phyloP scores from a whole-genome alignment of 1,284 basidiomycete species.

The Ceratorhiza oryzae-sativae region DNA sequence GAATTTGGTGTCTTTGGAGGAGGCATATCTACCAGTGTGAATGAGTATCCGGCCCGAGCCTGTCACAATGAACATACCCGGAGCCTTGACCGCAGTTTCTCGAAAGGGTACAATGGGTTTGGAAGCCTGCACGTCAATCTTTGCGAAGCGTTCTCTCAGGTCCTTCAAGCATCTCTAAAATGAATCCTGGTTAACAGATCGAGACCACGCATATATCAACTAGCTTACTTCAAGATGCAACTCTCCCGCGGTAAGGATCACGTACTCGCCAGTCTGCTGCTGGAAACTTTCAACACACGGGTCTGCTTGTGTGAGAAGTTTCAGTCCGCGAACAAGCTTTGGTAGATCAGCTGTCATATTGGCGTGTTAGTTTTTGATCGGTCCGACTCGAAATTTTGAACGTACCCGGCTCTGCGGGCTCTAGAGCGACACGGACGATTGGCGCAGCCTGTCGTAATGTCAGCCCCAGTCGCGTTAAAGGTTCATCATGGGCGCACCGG shows the following conservation, averaged over 20 bases:
- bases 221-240: slow-evolving; percentile 86
- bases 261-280: slow-evolving; percentile 97
- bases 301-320: slow-evolving; percentile 92
- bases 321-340: slow-evolving; percentile 87
- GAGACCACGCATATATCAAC: slow-evolving; percentile 14
- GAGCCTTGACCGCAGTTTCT: slow-evolving; percentile 86
- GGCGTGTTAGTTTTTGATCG: background rate
- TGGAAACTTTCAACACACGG: slow-evolving; percentile 98
- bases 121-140: slow-evolving; percentile 90
- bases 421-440: slow-evolving; percentile 95
- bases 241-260: slow-evolving; percentile 96
- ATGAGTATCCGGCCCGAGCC: slow-evolving; percentile 19
- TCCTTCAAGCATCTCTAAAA: slow-evolving; percentile 91
- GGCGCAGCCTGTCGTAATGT: slow-evolving; percentile 68
- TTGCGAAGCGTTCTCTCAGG: slow-evolving; percentile 92
- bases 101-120: slow-evolving; percentile 98
- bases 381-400: background rate
- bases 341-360: slow-evolving; percentile 78
- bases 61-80: slow-evolving; percentile 57
- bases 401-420: slow-evolving; percentile 77
- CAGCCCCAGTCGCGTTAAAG: slow-evolving; percentile 25
- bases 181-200: slow-evolving; percentile 21
- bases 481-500: slow-evolving; percentile 60
- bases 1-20: slow-evolving; percentile 79
- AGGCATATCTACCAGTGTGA: slow-evolving; percentile 72